Evolutionary conservation across 2,329 filamentous ascomycete species (phyloP).

Genomic region (Exophiala alcalophila): DNA sequence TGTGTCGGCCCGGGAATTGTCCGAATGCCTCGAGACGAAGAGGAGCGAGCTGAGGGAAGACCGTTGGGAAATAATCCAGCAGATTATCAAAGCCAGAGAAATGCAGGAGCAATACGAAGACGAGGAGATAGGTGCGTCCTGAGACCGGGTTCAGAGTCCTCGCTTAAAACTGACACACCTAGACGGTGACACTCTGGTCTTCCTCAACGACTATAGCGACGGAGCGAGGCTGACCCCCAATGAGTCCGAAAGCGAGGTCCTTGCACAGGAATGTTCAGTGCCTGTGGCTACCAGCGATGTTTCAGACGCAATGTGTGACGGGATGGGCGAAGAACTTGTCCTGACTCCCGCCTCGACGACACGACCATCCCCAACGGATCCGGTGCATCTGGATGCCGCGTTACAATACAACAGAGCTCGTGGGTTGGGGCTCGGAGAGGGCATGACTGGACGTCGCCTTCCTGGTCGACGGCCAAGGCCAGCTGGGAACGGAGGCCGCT

Average conservation of each 20-base stretch:
- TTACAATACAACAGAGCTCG: slow-evolving; percentile 6
- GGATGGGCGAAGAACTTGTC: slow-evolving; percentile 4
- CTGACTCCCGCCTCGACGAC: slow-evolving; percentile 14
- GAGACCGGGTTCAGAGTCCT: neutral
- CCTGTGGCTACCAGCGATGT: slow-evolving; percentile 5
- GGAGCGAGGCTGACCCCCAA: slow-evolving; percentile 8
- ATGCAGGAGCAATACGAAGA: slow-evolving; percentile 28
- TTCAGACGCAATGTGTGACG: slow-evolving; percentile 7
- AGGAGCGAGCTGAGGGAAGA: slow-evolving; percentile 24
- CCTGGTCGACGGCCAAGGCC: slow-evolving; percentile 2
- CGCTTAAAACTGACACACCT: slow-evolving; percentile 6
- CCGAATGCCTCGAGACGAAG: slow-evolving; percentile 27
- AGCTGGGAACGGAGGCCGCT: neutral
- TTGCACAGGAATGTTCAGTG: neutral
- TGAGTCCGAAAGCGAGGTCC: slow-evolving; percentile 14
- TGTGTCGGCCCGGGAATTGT: slow-evolving; percentile 23
- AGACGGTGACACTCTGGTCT: slow-evolving; percentile 27
- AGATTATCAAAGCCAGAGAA: slow-evolving; percentile 26
- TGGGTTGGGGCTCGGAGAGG: neutral
- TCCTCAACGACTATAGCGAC: slow-evolving; percentile 17
- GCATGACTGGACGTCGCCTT: neutral
- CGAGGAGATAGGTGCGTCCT: slow-evolving; percentile 26
- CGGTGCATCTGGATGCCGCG: neutral
- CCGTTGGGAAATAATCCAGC: slow-evolving; percentile 25
- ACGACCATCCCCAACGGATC: slow-evolving; percentile 12